phyloP scores from a whole-genome alignment of 2,329 filamentous ascomycete genomes.

The Cladosporium sp. region DNA sequence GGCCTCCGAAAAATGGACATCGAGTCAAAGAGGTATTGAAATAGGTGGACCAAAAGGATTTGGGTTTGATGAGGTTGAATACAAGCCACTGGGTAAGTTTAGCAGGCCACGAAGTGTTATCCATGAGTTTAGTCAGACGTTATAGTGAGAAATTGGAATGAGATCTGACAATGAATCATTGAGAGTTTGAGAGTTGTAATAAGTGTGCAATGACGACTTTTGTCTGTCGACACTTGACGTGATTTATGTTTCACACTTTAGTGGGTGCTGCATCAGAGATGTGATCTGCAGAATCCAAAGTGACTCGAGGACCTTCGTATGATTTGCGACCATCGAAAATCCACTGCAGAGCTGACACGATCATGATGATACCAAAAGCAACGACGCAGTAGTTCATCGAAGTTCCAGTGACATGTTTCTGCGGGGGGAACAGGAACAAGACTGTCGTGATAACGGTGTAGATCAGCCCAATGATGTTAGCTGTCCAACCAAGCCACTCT shows the following conservation, averaged over 20 bases:
- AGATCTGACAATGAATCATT: too few relatives aligned
- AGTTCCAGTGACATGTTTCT: constrained; percentile 54
- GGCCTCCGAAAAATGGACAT: constrained; percentile 13
- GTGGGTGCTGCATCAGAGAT: too few relatives aligned
- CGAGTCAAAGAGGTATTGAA: constrained; percentile 42
- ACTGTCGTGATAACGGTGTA: constrained; percentile 65
- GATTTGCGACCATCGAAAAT: constrained; percentile 55
- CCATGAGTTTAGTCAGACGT: constrained; percentile 44
- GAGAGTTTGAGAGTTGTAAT: too few relatives aligned
- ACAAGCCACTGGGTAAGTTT: constrained; percentile 47
- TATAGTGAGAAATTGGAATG: not conserved
- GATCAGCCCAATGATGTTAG: constrained; percentile 52
- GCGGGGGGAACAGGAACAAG: constrained; percentile 66
- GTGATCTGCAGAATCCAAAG: not conserved
- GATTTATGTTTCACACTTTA: too few relatives aligned
- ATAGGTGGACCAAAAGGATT: constrained; percentile 46
- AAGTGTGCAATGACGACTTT: too few relatives aligned
- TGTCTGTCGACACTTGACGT: too few relatives aligned
- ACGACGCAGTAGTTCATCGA: constrained; percentile 61
- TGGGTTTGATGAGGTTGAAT: constrained; percentile 45
- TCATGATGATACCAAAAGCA: constrained; percentile 51
- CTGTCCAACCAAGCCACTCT: constrained; percentile 52
- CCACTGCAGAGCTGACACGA: constrained; percentile 53
- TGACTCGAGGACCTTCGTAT: constrained; percentile 42
- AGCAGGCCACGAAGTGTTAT: constrained; percentile 51